phyloP scores from a whole-genome alignment of 805 yeast species.

The Pichia scutulata region DNA sequence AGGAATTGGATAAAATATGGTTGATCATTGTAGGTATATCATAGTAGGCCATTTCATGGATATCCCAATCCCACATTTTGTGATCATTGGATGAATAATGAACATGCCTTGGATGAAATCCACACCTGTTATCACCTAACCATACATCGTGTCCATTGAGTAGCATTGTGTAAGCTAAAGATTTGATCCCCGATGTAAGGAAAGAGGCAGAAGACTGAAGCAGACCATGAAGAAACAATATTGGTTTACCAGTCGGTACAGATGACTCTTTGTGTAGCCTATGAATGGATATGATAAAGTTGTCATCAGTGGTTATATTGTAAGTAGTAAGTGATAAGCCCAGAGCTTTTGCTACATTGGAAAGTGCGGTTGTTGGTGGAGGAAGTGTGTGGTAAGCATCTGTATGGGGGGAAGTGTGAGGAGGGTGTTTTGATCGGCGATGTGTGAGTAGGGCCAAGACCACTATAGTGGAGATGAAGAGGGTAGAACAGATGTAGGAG shows the following conservation, averaged over 20 bases:
- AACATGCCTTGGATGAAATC: slow-evolving; percentile 66
- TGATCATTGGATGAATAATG: slow-evolving; percentile 35
- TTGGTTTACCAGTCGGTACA: slow-evolving; percentile 37
- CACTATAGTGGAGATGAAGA: background rate
- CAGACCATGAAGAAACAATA: slow-evolving; percentile 77
- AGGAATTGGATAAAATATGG: slow-evolving; percentile 30
- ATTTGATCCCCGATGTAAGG: slow-evolving; percentile 72
- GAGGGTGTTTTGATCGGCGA: slow-evolving; percentile 4
- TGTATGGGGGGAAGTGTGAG: background rate
- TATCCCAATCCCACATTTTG: slow-evolving; percentile 89
- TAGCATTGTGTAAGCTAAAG: slow-evolving; percentile 55
- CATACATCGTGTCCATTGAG: slow-evolving; percentile 69
- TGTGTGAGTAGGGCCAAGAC: slow-evolving; percentile 18
- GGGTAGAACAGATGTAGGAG: background rate
- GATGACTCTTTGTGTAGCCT: slow-evolving; percentile 48
- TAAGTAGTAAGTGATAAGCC: slow-evolving; percentile 54
- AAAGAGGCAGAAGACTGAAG: slow-evolving; percentile 83
- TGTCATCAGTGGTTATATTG: slow-evolving; percentile 68
- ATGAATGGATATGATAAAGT: slow-evolving; percentile 54
- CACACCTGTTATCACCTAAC: slow-evolving; percentile 88
- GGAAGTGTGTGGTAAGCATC: slow-evolving; percentile 20
- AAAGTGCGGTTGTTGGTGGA: slow-evolving; percentile 31
- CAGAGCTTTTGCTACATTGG: slow-evolving; percentile 58
- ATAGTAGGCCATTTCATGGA: slow-evolving; percentile 68
- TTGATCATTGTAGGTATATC: slow-evolving; percentile 73